These are phyloP conservation scores for Eucalyptus pauciflora DNA, from an alignment of 345 rosid species.

Conservation along the genomic window DNA sequence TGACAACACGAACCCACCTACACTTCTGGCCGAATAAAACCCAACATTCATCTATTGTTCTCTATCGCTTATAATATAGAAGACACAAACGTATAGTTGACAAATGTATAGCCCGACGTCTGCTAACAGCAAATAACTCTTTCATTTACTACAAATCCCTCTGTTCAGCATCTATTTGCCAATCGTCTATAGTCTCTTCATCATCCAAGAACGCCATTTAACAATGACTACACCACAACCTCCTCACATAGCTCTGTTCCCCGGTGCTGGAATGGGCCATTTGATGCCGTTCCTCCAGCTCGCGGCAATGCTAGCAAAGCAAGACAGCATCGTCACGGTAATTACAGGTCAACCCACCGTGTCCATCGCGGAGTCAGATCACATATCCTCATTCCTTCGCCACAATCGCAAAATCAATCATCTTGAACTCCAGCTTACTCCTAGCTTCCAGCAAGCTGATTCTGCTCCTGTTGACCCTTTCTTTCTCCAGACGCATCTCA, in stretches of 20 bases:
- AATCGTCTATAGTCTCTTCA: not conserved
- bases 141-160: not conserved
- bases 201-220: not conserved
- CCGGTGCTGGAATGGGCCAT: slow-evolving; percentile 21
- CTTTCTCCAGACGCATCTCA: slow-evolving; percentile 13
- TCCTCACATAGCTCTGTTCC: slow-evolving; percentile 34
- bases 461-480: slow-evolving; percentile 17
- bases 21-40: too few species aligned
- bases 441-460: not conserved
- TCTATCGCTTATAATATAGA: not conserved
- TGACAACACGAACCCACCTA: not conserved
- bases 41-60: not conserved
- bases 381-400: slow-evolving; percentile 15
- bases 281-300: slow-evolving; percentile 29
- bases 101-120: too few species aligned
- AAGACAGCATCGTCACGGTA: slow-evolving; percentile 16
- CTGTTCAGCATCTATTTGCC: not conserved
- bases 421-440: slow-evolving; percentile 6
- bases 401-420: slow-evolving; percentile 10
- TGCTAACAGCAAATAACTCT: too few species aligned
- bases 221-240: not conserved
- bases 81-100: too few species aligned
- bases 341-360: slow-evolving; percentile 18
- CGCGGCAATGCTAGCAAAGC: slow-evolving; percentile 12
- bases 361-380: slow-evolving; percentile 13